Evolutionary conservation across 2,329 filamentous ascomycete genomes (phyloP), one percentile per base, ranked within the genome.

Genomic region (Ceratocystis smalleyi): DNA sequence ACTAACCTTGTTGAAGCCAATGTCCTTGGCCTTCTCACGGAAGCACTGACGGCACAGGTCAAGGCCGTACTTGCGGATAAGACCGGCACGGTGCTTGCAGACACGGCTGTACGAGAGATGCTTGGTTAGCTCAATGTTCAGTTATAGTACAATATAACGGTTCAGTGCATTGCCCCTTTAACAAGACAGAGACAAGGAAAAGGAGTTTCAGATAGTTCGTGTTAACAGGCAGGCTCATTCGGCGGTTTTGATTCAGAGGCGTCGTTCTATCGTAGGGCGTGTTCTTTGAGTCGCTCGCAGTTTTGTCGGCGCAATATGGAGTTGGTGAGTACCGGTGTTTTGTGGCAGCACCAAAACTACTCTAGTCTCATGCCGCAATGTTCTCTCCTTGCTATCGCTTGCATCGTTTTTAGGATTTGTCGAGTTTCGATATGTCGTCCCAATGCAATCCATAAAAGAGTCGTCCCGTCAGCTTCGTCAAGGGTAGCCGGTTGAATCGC

Each of bases 1-100:
- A 69, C 75, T 73, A 73, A 85, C 83, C 84, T 87, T 87, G 79
- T 82, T 79, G 78, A 87, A 87, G 73, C 84, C 84, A 77, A 87
- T 87, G 74, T 87, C 84, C 76, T 82, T 77, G 70, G 83, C 77
- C 81, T 86, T 86, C 81, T 87, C 84, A 74, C 84, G 82, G 83
- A 87, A 88, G 82, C 85, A 88, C 77, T 88, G 85, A 83, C 85
- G 84, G 83, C 85, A 88, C 76, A 88, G 84, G 80, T 95, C 90
- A 73, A 96, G 84, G 76, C 94, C 92, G 83, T 99, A 99, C 83
- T 99, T 99, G 83, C 94, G 91, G 86, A 99, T 96, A 73, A 99
- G 86, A 95, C 94, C 94, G 75, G 94, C 92, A 76, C 84, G 86
- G 88, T 99, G 92, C 76, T 91, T 90, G 89, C 82, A 84, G 75